phyloP scores from a whole-genome alignment of 1,139 yeast species.

The Lodderomyces theae region DNA sequence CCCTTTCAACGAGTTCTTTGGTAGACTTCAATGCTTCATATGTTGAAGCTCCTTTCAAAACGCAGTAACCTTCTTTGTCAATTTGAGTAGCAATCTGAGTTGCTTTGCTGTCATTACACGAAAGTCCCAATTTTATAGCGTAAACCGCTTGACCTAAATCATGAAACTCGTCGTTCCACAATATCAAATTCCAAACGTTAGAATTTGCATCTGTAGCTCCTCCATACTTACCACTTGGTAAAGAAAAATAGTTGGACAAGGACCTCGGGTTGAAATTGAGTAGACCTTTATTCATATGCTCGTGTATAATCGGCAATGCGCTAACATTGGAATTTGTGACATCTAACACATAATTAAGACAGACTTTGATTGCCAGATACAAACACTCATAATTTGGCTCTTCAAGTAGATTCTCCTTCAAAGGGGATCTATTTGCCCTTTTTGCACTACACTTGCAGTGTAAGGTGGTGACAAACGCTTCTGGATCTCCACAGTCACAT shows the following conservation, averaged over 20 bases:
- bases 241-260: slow-evolving; percentile 29
- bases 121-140: slow-evolving; percentile 38
- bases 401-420: slow-evolving; percentile 7
- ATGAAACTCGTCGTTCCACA: slow-evolving; percentile 78
- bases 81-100: slow-evolving; percentile 34
- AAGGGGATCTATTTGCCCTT: slow-evolving; percentile 8
- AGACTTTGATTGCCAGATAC: slow-evolving; percentile 30
- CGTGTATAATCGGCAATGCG: slow-evolving; percentile 37
- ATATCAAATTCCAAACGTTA: slow-evolving; percentile 42
- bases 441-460: slow-evolving; percentile 46
- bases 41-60: slow-evolving; percentile 22
- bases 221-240: slow-evolving; percentile 30
- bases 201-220: slow-evolving; percentile 28
- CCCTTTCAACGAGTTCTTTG: slow-evolving; percentile 37
- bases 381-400: slow-evolving; percentile 17
- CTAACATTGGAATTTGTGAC: slow-evolving; percentile 37
- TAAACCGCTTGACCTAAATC: slow-evolving; percentile 47
- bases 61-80: slow-evolving; percentile 30
- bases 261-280: slow-evolving; percentile 21
- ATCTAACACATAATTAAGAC: slow-evolving; percentile 50
- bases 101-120: slow-evolving; percentile 24
- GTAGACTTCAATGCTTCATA: slow-evolving; percentile 21
- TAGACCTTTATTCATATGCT: slow-evolving; percentile 21
- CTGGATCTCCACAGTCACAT: slow-evolving; percentile 92
- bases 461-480: slow-evolving; percentile 64